phyloP scores from a whole-genome alignment of 2,329 filamentous ascomycete species.

The Hymenoscyphus linearis region DNA sequence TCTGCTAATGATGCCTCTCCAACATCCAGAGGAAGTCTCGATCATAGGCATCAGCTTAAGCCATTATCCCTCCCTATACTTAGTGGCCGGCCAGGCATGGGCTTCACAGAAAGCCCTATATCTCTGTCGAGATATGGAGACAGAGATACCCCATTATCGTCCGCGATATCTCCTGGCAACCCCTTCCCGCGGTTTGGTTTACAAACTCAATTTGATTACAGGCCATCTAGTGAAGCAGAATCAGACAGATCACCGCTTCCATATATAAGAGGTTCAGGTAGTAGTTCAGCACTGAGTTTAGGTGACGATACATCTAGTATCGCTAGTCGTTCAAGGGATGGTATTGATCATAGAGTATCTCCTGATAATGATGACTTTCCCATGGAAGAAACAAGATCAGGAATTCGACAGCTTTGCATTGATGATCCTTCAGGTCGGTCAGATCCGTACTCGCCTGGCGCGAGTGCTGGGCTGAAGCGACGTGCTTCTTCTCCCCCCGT shows the following conservation, averaged over 20 bases:
- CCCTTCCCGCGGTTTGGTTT: slow-evolving; percentile 20
- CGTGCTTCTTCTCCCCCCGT: slow-evolving; percentile 57
- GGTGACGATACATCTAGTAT: slow-evolving; percentile 46
- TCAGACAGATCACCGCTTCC: slow-evolving; percentile 29
- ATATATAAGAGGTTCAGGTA: slow-evolving; percentile 40
- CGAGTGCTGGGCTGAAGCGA: slow-evolving; percentile 52
- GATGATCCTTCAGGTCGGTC: slow-evolving; percentile 41
- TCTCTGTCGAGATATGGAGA: slow-evolving; percentile 29
- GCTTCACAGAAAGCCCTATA: slow-evolving; percentile 28
- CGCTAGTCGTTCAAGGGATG: slow-evolving; percentile 49
- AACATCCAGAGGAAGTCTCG: slow-evolving; percentile 28
- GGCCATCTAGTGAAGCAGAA: slow-evolving; percentile 30
- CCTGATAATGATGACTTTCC: slow-evolving; percentile 37
- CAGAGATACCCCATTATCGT: slow-evolving; percentile 27
- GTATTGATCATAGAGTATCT: slow-evolving; percentile 53
- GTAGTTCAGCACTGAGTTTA: slow-evolving; percentile 36
- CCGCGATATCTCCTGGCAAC: slow-evolving; percentile 28
- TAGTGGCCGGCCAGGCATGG: slow-evolving; percentile 20
- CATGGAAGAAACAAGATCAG: slow-evolving; percentile 49
- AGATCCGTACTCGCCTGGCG: slow-evolving; percentile 28
- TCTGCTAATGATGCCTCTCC: slow-evolving; percentile 32
- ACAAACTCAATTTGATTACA: slow-evolving; percentile 25
- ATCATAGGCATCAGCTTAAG: slow-evolving; percentile 31
- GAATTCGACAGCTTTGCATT: slow-evolving; percentile 45
- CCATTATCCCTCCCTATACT: slow-evolving; percentile 33